Base-by-base conservation (phyloP, 441 rosid genomes). In the Populus tomentosa region DNA sequence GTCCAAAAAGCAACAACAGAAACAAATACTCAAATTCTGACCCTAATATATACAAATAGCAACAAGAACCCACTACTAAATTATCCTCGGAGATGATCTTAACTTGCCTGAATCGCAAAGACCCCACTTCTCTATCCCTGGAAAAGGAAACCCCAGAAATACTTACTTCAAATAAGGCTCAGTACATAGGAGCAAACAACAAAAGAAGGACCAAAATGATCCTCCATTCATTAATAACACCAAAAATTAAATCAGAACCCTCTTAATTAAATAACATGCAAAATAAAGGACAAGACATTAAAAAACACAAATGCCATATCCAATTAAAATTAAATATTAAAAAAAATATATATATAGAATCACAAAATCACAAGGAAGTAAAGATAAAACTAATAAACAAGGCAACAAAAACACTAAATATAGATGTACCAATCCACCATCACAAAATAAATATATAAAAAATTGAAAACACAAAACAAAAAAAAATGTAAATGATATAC, bases 1-100 rank as follows among this genome's bases (percentile, higher is more conserved):
- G 73, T 76, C 74, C 80, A 70, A 69, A 78, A 82, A 82, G 38
- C 75, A 83, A 77, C 40, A 59, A 69, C 71, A 75, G 75, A 35
- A 81, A 42, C 75, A 77, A 73, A 20, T 78, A 76, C 67, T 69
- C 75, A 77, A 70, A 23, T 79, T 67, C 64, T 75, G 78, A 83
- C 75, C 80, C 78, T 75, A 46, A n/a, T 21, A 6, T 46, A 70
- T 42, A 50, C 76, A 74, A 70, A 50, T 10, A 74, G 67, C 28
- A 26, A 26, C 28, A 14, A 62, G 7, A 71, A 26, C 23, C 74
- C 30, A 21, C 35, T n/a, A 70, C 50, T 63, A 20, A 35, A 62
- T 38, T 46, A 71, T 24, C 63, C 71, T 18, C 50, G n/a, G 14
- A 70, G 40, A 21, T 10, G 28, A 65, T 50, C 33, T 59, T 50